Percentiles rank a stretch among this genome's conserved stretches.
Conservation (phyloP, 345 rosid genomes). For the Hibiscus trionum region DNA sequence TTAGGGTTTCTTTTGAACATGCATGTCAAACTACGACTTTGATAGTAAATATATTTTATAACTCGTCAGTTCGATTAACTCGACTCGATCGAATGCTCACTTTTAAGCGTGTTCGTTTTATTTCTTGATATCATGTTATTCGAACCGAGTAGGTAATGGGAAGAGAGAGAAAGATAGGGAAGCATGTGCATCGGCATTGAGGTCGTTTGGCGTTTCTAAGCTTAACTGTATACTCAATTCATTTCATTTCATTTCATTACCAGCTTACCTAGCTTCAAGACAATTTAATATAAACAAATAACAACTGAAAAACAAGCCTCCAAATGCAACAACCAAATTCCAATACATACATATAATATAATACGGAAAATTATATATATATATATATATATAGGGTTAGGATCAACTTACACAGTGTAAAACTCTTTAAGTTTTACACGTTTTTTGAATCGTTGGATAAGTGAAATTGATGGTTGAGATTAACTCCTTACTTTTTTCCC, state of each 20-base stretch:
- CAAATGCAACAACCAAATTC: background rate
- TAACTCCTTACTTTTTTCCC: too few relatives aligned
- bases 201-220: background rate
- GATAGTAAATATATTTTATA: too few relatives aligned
- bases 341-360: background rate
- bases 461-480: too few relatives aligned
- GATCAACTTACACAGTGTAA: too few relatives aligned
- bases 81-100: too few relatives aligned
- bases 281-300: background rate
- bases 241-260: background rate
- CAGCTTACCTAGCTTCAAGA: background rate
- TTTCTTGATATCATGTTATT: too few relatives aligned
- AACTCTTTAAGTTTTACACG: too few relatives aligned
- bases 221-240: background rate
- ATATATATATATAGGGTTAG: too few relatives aligned
- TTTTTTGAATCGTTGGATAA: too few relatives aligned
- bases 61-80: too few relatives aligned
- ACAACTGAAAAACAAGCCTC: background rate
- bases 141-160: too few relatives aligned
- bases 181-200: slow-evolving; percentile 44
- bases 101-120: too few relatives aligned
- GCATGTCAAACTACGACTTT: background rate
- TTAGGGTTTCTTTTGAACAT: background rate
- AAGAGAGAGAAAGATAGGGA: slow-evolving; percentile 5
- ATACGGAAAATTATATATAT: background rate